These are phyloP conservation scores for Prunus armeniaca DNA, from an alignment of 306 rosid genomes.

Conservation along the genomic window DNA sequence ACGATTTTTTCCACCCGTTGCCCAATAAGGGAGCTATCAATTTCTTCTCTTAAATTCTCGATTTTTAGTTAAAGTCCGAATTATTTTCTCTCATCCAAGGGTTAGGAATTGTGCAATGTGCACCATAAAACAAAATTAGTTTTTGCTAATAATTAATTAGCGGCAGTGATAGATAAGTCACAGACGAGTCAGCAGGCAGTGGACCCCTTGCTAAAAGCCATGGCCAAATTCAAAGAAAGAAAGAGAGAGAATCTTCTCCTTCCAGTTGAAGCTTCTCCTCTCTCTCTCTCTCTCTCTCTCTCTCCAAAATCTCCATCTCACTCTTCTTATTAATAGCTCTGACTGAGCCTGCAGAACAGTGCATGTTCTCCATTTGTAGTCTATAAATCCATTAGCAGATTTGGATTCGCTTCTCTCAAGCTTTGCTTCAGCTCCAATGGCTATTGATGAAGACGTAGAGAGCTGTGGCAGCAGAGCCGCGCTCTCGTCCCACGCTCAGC, in stretches of 20 bases:
- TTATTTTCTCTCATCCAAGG: too few relatives aligned
- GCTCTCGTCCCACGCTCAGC: slow-evolving; percentile 48
- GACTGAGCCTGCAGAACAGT: background rate
- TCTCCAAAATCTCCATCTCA: background rate
- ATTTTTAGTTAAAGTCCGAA: too few relatives aligned
- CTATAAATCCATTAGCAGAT: background rate
- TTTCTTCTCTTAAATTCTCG: too few relatives aligned
- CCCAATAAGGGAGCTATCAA: too few relatives aligned
- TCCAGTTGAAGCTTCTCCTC: background rate
- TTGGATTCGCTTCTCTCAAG: background rate
- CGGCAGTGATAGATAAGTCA: background rate
- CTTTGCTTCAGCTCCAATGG: slow-evolving; percentile 39
- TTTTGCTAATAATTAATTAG: background rate
- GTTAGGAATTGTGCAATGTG: too few relatives aligned
- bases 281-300: background rate
- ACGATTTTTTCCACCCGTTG: too few relatives aligned
- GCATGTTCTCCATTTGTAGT: background rate
- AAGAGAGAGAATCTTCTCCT: background rate
- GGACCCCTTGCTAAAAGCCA: background rate
- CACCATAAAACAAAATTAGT: too few relatives aligned
- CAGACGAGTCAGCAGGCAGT: background rate
- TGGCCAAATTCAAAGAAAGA: background rate
- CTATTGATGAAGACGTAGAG: slow-evolving; percentile 77
- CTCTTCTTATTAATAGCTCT: background rate
- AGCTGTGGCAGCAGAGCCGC: slow-evolving; percentile 84